Conservation (phyloP, 306 rosid species). For the Lathyrus aphaca region DNA sequence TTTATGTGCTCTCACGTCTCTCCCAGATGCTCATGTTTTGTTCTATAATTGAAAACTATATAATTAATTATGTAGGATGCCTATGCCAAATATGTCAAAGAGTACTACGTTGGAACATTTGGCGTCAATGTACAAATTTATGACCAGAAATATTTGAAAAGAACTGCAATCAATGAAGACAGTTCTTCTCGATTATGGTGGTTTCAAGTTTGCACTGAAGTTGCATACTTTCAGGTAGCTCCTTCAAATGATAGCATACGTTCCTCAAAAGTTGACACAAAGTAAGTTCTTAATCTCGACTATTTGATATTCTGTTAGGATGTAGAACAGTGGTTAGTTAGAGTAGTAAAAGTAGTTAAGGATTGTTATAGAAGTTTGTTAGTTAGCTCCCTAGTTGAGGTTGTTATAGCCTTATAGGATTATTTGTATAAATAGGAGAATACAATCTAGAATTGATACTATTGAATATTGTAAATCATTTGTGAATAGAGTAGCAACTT, state of each 20-base stretch:
- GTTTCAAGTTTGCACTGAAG: constrained; percentile 99
- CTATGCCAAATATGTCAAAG: constrained; percentile 86
- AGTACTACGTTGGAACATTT: constrained; percentile 62
- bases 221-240: constrained; percentile 95
- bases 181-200: constrained; percentile 85
- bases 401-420: too few species aligned
- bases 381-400: too few species aligned
- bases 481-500: too few species aligned
- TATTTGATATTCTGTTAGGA: neutral
- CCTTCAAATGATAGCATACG: constrained; percentile 90
- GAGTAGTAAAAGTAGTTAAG: too few species aligned
- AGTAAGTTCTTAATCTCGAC: constrained; percentile 50
- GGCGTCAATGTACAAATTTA: constrained; percentile 56
- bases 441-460: too few species aligned
- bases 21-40: neutral
- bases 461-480: too few species aligned
- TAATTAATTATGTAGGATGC: constrained; percentile 60
- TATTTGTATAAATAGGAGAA: too few species aligned
- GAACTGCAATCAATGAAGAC: constrained; percentile 51
- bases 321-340: too few species aligned
- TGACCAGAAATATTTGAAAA: constrained; percentile 74
- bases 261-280: constrained; percentile 73
- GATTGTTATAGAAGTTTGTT: too few species aligned
- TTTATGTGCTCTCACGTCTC: neutral
- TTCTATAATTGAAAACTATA: neutral